Evolutionary conservation across 805 yeast species (phyloP).

Genomic region (Candida tibetensis): DNA sequence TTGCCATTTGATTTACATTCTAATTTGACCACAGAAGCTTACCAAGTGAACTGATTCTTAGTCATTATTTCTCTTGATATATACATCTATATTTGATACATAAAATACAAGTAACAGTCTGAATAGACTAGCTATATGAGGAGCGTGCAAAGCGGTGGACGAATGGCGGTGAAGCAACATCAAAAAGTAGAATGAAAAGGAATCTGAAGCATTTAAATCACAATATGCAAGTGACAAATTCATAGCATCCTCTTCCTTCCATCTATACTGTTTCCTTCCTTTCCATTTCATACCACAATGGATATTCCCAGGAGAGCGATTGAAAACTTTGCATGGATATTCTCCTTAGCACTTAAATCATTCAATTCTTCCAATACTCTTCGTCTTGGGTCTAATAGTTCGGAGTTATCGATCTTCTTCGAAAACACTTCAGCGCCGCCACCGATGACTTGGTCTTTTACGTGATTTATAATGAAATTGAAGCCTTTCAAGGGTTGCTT

Average conservation of each 20-base stretch:
- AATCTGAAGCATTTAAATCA: too few relatives aligned
- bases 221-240: too few relatives aligned
- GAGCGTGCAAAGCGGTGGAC: too few relatives aligned
- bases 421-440: conserved; percentile 30
- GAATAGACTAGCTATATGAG: not conserved
- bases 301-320: conserved; percentile 57
- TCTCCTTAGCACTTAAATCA: conserved; percentile 28
- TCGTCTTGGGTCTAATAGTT: conserved; percentile 49
- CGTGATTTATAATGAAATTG: conserved; percentile 47
- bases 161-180: too few relatives aligned
- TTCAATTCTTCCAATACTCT: conserved; percentile 50
- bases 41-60: conserved; percentile 33
- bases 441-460: conserved; percentile 53
- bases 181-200: too few relatives aligned
- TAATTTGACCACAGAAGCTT: conserved; percentile 56
- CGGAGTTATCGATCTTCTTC: not conserved
- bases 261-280: not conserved
- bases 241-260: too few relatives aligned
- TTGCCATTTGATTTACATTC: conserved; percentile 70
- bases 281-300: conserved; percentile 20
- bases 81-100: not conserved
- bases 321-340: conserved; percentile 47
- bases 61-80: not conserved
- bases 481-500: conserved; percentile 41
- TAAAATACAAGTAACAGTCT: not conserved